Percentiles rank a stretch among this genome's conserved stretches.
These are phyloP conservation scores for Pulveroboletus frians DNA, from an alignment of 768 basidiomycete genomes.

Conservation along the genomic window DNA sequence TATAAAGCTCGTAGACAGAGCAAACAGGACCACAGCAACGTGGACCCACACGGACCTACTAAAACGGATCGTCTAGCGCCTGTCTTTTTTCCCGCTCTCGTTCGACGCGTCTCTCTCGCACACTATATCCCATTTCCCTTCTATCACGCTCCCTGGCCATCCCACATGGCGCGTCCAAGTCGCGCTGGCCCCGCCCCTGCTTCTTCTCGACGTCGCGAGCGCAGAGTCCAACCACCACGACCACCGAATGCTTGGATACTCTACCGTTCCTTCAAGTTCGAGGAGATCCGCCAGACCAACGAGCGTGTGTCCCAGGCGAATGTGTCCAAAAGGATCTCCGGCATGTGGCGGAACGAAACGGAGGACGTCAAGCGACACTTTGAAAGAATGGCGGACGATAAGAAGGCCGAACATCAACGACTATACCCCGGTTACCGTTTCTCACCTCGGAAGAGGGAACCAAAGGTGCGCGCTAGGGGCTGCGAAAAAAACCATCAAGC, in stretches of 20 bases:
- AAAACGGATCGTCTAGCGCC: constrained; percentile 24
- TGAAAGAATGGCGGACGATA: constrained; percentile 49
- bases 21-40: constrained; percentile 31
- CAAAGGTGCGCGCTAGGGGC: constrained; percentile 38
- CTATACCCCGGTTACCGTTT: constrained; percentile 57
- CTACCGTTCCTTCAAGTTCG: constrained; percentile 61
- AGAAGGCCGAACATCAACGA: constrained; percentile 46
- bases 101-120: constrained; percentile 25
- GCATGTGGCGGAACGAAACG: constrained; percentile 58
- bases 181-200: constrained; percentile 1
- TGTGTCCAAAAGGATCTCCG: constrained; percentile 58
- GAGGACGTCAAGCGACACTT: constrained; percentile 44
- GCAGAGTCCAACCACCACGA: constrained; percentile 44
- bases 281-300: constrained; percentile 16
- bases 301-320: constrained; percentile 48
- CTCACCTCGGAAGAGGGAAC: constrained; percentile 50
- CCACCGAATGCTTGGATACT: constrained; percentile 84
- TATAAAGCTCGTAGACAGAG: too few species aligned
- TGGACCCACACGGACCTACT: constrained; percentile 35
- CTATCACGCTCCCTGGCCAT: constrained; percentile 8
- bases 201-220: constrained; percentile 6
- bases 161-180: constrained; percentile 21
- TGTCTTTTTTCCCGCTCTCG: constrained; percentile 22
- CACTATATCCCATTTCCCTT: constrained; percentile 17
- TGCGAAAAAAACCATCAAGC: constrained; percentile 31